phyloP scores from a whole-genome alignment of 257 asterid genomes.

The Thymus mandschuricus region DNA sequence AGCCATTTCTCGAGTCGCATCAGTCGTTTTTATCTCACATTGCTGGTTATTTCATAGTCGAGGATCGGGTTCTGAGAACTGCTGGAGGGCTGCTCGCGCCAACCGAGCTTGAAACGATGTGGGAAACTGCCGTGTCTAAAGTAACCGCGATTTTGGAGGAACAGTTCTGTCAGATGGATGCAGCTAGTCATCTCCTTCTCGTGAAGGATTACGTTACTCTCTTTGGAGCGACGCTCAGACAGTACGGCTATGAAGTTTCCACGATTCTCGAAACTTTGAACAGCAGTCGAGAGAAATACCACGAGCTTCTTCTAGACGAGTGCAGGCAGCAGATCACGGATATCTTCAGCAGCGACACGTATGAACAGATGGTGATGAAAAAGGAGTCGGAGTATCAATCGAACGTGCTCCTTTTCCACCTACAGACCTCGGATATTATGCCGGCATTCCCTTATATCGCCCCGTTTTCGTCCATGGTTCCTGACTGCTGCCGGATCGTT shows the following conservation, averaged over 20 bases:
- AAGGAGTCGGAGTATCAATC: constrained; percentile 92
- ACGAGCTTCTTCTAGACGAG: constrained; percentile 80
- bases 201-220: constrained; percentile 96
- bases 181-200: constrained; percentile 80
- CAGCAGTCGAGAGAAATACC: constrained; percentile 80
- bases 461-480: constrained; percentile 87
- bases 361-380: constrained; percentile 88
- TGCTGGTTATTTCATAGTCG: constrained; percentile 86
- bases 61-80: constrained; percentile 88
- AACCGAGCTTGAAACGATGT: constrained; percentile 84
- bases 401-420: constrained; percentile 82
- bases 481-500: constrained; percentile 82
- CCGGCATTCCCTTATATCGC: constrained; percentile 96
- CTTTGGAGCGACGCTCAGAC: constrained; percentile 85
- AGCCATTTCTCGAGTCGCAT: constrained; percentile 81
- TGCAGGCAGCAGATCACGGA: constrained; percentile 68
- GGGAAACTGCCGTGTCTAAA: constrained; percentile 85
- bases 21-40: constrained; percentile 75
- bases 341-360: constrained; percentile 54
- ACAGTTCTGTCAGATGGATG: constrained; percentile 71
- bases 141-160: constrained; percentile 69
- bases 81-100: constrained; percentile 74
- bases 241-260: constrained; percentile 83
- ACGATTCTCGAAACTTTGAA: constrained; percentile 69
- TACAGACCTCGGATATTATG: constrained; percentile 89